These are phyloP conservation scores for Helicocarpus griseus DNA, from an alignment of 2,329 filamentous ascomycete species.

Conservation along the genomic window DNA sequence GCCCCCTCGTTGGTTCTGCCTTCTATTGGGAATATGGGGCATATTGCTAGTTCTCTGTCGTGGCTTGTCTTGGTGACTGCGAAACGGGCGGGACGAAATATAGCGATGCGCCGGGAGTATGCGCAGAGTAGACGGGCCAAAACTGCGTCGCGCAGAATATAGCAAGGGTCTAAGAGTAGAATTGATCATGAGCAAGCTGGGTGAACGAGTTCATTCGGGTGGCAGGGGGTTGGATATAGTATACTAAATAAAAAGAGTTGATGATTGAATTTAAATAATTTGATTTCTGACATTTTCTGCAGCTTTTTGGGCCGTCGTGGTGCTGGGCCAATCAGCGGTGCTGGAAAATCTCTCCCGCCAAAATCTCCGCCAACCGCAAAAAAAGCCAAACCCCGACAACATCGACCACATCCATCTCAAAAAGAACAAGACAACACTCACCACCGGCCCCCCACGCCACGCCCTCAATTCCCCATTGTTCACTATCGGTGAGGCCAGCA, in stretches of 20 bases:
- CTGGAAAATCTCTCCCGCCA: neutral
- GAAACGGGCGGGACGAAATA: constrained; percentile 11
- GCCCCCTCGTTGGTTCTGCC: constrained; percentile 9
- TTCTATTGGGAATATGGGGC: constrained; percentile 19
- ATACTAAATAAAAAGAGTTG: neutral
- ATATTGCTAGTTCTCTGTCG: constrained; percentile 11
- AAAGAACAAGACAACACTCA: neutral
- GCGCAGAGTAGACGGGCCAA: neutral
- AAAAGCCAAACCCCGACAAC: neutral
- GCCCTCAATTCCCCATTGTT: constrained; percentile 7
- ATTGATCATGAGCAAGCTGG: neutral
- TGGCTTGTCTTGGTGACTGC: neutral
- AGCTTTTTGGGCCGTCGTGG: neutral
- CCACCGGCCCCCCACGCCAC: constrained; percentile 1
- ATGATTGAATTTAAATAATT: neutral
- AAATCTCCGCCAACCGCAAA: neutral
- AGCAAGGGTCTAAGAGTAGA: neutral
- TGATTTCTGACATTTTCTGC: neutral
- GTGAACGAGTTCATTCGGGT: neutral
- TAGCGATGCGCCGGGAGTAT: constrained; percentile 11
- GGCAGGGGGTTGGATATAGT: neutral
- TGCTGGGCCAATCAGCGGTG: neutral
- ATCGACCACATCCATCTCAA: neutral
- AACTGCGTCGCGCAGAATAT: neutral
- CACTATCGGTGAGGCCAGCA: constrained; percentile 7